phyloP scores from a whole-genome alignment of 208 protist genomes.

The Wallacemonas sp. region DNA sequence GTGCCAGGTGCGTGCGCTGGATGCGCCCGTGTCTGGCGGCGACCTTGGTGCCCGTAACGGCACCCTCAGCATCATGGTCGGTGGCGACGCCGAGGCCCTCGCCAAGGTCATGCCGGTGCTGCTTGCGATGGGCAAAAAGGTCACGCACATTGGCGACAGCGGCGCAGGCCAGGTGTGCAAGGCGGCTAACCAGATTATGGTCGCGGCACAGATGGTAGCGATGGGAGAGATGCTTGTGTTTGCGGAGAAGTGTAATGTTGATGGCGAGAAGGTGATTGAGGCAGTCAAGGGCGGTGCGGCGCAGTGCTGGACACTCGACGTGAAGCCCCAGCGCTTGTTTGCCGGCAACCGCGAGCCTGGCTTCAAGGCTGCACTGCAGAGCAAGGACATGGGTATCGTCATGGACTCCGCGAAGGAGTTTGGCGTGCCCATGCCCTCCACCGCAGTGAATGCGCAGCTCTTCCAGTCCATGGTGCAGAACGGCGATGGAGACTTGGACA shows the following conservation, averaged over 20 bases:
- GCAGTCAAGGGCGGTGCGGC: slow-evolving; percentile 91
- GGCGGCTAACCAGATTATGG: slow-evolving; percentile 96
- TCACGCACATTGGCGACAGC: slow-evolving; percentile 85
- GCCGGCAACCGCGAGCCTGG: slow-evolving; percentile 93
- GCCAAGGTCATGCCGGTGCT: slow-evolving; percentile 73
- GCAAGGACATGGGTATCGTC: slow-evolving; percentile 94
- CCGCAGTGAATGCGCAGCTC: slow-evolving; percentile 90
- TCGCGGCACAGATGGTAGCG: slow-evolving; percentile 93
- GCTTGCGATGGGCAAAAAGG: slow-evolving; percentile 75
- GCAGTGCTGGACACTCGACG: slow-evolving; percentile 92
- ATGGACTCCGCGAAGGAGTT: slow-evolving; percentile 90
- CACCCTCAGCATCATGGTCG: slow-evolving; percentile 95
- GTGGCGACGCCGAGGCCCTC: slow-evolving; percentile 85
- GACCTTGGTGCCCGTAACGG: slow-evolving; percentile 93
- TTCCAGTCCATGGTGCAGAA: slow-evolving; percentile 91
- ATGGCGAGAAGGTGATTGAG: slow-evolving; percentile 78
- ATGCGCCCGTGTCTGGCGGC: slow-evolving; percentile 95
- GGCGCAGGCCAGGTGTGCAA: slow-evolving; percentile 96
- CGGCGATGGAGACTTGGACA: slow-evolving; percentile 91
- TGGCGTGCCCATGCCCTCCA: slow-evolving; percentile 84
- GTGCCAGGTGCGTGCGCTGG: slow-evolving; percentile 80
- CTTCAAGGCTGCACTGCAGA: slow-evolving; percentile 95
- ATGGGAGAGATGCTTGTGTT: slow-evolving; percentile 95
- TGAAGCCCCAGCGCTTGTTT: slow-evolving; percentile 91
- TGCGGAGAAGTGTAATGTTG: slow-evolving; percentile 88